Base-by-base conservation (phyloP, 2,329 filamentous ascomycete genomes). In the Cladophialophora exuberans region DNA sequence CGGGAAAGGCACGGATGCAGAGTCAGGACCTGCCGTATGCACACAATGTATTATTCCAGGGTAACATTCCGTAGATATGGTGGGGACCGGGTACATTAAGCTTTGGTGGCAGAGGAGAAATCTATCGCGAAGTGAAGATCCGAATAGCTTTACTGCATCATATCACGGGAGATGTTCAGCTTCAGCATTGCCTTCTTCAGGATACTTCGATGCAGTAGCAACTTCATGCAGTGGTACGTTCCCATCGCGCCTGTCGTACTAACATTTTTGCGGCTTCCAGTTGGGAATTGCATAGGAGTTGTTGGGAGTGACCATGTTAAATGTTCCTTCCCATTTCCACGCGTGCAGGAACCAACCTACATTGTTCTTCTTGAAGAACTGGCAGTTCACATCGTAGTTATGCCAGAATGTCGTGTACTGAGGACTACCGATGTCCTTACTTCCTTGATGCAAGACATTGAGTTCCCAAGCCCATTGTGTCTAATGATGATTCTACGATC, bases 401-500 rank as follows among this genome's bases (percentile, higher is more conserved):
- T 52, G 22, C 48, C 48, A 52, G 28, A 52, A 52, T 13, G 39
- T 36, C 9, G 25, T 43, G 26, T 52, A 52, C 48, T 52, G 48
- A 26, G 23, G 48, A 6, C 38, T 36, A 9, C 38, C 48, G 22
- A 52, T 44, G n/a, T 52, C 48, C 44, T 52, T 52, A 30, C 39
- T 52, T 36, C 48, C 48, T n/a, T 52, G 48, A 9, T 52, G 48
- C 7, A 52, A 28, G 30, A 52, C 48, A 7, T 52, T 52, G 18
- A 52, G 48, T 17, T 52, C 48, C 48, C 48, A 52, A 15, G 39
- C 48, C 48, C 48, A 52, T 52, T 52, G 48, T n/a, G 48, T 52
- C 48, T 52, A 28, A 3, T 2, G 11, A 11, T 6, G 10, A 23
- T 3, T 3, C 10, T 11, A 22, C 3, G 6, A 17, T 50, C 13